These are phyloP conservation scores for Penicillium griseofulvum DNA, from an alignment of 2,329 filamentous ascomycete species.

Conservation along the genomic window DNA sequence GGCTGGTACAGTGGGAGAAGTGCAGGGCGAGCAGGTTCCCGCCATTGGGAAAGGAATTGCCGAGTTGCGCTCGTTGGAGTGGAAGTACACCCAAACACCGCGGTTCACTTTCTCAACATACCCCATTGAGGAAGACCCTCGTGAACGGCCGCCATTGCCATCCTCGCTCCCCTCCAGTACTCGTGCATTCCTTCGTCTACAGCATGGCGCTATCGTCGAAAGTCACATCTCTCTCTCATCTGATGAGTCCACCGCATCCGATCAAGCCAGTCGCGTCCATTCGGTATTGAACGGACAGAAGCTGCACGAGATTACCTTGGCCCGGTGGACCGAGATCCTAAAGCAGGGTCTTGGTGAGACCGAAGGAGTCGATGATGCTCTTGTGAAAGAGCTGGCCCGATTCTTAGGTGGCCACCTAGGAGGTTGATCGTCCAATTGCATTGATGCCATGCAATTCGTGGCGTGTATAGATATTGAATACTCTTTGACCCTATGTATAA, in stretches of 20 bases:
- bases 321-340: constrained; percentile 30
- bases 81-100: constrained; percentile 84
- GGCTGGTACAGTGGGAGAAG: constrained; percentile 52
- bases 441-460: background rate
- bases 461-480: constrained; percentile 3
- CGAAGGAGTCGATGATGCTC: constrained; percentile 11
- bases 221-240: constrained; percentile 40
- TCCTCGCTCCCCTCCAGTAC: constrained; percentile 47
- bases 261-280: constrained; percentile 36
- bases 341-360: constrained; percentile 15
- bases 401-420: constrained; percentile 30
- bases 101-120: constrained; percentile 70
- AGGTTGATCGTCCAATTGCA: constrained; percentile 2
- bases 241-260: constrained; percentile 29
- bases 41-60: constrained; percentile 61
- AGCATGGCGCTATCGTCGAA: constrained; percentile 42
- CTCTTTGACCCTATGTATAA: constrained; percentile 1
- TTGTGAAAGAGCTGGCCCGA: constrained; percentile 23
- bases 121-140: constrained; percentile 58
- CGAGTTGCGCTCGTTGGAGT: constrained; percentile 54
- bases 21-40: constrained; percentile 44
- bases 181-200: constrained; percentile 42
- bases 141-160: constrained; percentile 54
- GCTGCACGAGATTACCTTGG: constrained; percentile 49
- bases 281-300: constrained; percentile 39